Evolutionary conservation across 1,139 yeast genomes (phyloP), one percentile per base, ranked within the genome.

Genomic region (Nakaseomyces delphensis): DNA sequence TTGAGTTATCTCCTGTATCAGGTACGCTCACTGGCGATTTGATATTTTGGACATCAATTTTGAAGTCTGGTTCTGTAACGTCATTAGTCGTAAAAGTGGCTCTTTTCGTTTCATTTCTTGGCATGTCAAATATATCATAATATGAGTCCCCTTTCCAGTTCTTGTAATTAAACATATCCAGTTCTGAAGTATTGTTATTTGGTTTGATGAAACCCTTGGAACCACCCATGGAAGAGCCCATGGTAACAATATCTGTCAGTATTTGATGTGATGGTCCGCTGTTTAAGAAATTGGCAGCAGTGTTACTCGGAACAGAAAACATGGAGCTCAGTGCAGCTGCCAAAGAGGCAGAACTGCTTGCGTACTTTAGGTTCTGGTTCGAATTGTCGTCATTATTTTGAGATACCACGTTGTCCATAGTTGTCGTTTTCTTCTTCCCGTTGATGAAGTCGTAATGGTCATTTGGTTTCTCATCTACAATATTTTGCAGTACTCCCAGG

Each of bases 191-290:
- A 11, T 43, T 39, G 8, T 47, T 39, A 13, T 43, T 38, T 24
- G 39, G 39, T 27, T 47, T 48, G 6, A 52, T 44, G 40, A 50
- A 57, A 14, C 63, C 63, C 19, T 58, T 57, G 6, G 53, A 47
- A 16, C 62, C 62, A 27, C 59, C 60, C 19, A 48, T 46, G n/a
- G 60, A 52, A 3, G 61, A 53, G 25, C 61, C 53, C 57, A 57
- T 55, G 3, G 60, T 71, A 41, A 57, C 45, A 33, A 55, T 51
- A 44, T 56, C 59, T 13, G 56, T 42, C 16, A 56, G 37, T n/a
- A 49, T 47, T 16, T 54, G 52, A 21, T 27, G 33, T 27, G 39
- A 27, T 32, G 42, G 15, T 13, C 41, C 29, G 30, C 36, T 18
- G 30, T 33, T 16, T 4, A 21, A n/a, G 27, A 33, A 33, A n/a